Evolutionary conservation across 1,284 basidiomycete species (phyloP).

Genomic region (Pascua guehoae): DNA sequence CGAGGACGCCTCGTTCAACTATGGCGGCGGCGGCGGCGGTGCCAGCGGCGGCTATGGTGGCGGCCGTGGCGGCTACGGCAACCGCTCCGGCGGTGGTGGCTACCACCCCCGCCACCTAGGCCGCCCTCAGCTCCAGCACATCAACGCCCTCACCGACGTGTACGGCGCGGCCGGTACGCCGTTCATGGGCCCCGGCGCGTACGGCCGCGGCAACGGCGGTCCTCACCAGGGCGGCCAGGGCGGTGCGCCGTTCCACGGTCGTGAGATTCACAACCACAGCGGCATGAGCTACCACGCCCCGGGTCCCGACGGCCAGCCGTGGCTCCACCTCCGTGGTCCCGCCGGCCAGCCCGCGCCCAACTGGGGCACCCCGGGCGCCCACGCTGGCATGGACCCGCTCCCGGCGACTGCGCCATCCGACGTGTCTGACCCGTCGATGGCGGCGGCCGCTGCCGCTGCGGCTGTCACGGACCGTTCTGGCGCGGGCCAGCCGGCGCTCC

Average conservation of each 20-base stretch:
- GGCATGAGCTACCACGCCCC: conserved; percentile 46
- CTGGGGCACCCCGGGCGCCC: conserved; percentile 22
- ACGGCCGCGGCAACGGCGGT: conserved; percentile 18
- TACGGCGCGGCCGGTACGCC: conserved; percentile 43
- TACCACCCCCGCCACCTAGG: conserved; percentile 46
- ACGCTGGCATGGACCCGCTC: conserved; percentile 19
- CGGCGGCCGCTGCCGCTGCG: conserved; percentile 12
- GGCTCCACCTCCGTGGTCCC: conserved; percentile 44
- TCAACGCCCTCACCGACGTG: conserved; percentile 49
- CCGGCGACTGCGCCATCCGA: conserved; percentile 21
- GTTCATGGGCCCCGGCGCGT: conserved; percentile 33
- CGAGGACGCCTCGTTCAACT: conserved; percentile 64
- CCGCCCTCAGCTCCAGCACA: conserved; percentile 48
- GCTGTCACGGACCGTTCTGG: conserved; percentile 15
- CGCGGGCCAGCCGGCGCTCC: conserved; percentile 14
- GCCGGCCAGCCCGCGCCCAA: conserved; percentile 38
- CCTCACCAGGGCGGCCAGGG: conserved; percentile 14
- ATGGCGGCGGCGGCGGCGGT: conserved; percentile 53
- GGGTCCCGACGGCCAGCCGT: conserved; percentile 45
- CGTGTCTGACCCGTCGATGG: conserved; percentile 11
- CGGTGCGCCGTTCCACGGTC: conserved; percentile 17
- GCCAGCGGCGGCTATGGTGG: conserved; percentile 46
- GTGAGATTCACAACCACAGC: conserved; percentile 35
- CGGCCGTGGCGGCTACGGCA: conserved; percentile 34
- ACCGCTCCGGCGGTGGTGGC: conserved; percentile 26